Conservation (phyloP, 1,284 basidiomycete genomes). For the Moesziomyces sp. region DNA sequence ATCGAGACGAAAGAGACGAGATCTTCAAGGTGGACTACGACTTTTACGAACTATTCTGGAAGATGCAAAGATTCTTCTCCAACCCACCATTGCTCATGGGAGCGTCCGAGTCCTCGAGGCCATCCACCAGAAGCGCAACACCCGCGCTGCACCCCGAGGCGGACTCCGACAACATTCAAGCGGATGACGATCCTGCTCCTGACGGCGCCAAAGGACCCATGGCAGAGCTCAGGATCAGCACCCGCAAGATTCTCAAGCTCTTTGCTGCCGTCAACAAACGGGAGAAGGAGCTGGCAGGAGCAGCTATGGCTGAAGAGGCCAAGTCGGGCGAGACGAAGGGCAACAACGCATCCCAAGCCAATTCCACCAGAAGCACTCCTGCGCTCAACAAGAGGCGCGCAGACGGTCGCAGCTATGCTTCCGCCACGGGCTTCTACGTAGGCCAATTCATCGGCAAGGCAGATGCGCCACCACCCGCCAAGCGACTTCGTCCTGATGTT, state of each 20-base stretch:
- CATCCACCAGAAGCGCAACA: constrained; percentile 30
- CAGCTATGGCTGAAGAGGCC: constrained; percentile 32
- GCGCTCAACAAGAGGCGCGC: constrained; percentile 19
- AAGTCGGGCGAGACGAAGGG: constrained; percentile 11
- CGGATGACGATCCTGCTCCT: constrained; percentile 47
- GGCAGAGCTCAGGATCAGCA: constrained; percentile 46
- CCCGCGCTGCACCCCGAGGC: constrained; percentile 14
- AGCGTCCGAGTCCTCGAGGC: constrained; percentile 12
- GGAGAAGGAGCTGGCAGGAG: constrained; percentile 52
- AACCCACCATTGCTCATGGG: constrained; percentile 57
- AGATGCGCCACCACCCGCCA: constrained; percentile 10
- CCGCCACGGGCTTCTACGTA: constrained; percentile 26
- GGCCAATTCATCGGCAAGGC: constrained; percentile 21
- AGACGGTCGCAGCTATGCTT: not conserved
- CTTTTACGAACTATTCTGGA: constrained; percentile 64
- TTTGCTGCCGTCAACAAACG: constrained; percentile 50
- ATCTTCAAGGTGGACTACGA: constrained; percentile 37
- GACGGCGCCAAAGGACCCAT: constrained; percentile 51
- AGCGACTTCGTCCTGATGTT: constrained; percentile 35
- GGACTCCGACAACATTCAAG: constrained; percentile 8
- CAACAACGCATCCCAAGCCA: constrained; percentile 2
- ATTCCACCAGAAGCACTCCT: constrained; percentile 8
- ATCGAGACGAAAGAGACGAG: constrained; percentile 41
- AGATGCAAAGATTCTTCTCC: constrained; percentile 58
- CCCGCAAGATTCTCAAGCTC: constrained; percentile 48